Percentiles rank a stretch among this genome's conserved stretches.
Conservation (phyloP, 192 early-diverging fungal species). For the Coemansia sp. region DNA sequence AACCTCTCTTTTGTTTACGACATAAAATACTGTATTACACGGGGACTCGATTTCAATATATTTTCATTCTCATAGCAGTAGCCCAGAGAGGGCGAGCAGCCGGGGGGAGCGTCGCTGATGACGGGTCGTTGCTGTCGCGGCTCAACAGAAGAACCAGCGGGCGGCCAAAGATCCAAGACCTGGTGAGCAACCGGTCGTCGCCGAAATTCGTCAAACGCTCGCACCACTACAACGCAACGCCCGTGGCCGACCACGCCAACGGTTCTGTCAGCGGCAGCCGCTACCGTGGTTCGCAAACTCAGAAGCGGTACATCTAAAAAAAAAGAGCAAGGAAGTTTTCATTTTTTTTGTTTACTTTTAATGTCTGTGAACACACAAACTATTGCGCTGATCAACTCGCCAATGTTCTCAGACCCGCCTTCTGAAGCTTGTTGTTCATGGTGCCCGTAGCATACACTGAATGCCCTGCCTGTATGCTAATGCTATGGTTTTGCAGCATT, state of each 20-base stretch:
- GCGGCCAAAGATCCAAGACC: slow-evolving; percentile 32
- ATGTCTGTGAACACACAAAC: no score
- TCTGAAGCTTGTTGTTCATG: no score
- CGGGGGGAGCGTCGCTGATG: slow-evolving; percentile 1
- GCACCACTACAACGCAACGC: slow-evolving; percentile 28
- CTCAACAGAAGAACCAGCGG: slow-evolving; percentile 21
- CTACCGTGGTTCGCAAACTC: slow-evolving; percentile 3
- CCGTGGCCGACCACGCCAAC: slow-evolving; percentile 12
- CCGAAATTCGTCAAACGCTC: slow-evolving; percentile 54
- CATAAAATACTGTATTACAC: no score
- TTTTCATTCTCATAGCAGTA: no score
- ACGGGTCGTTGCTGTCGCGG: slow-evolving; percentile 28
- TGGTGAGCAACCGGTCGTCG: slow-evolving; percentile 45
- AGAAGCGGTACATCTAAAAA: slow-evolving; percentile 17
- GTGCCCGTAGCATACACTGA: no score
- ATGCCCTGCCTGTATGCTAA: no score
- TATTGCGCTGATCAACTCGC: no score
- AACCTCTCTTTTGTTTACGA: no score
- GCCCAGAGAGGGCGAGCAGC: not conserved
- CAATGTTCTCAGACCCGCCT: no score
- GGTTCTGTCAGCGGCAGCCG: not conserved
- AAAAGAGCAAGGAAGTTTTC: not conserved
- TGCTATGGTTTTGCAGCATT: not conserved
- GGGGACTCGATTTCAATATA: no score
- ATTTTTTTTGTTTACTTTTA: no score